Evolutionary conservation across 2,329 filamentous ascomycete genomes (phyloP).

Genomic region (Verticillium klebahnii): DNA sequence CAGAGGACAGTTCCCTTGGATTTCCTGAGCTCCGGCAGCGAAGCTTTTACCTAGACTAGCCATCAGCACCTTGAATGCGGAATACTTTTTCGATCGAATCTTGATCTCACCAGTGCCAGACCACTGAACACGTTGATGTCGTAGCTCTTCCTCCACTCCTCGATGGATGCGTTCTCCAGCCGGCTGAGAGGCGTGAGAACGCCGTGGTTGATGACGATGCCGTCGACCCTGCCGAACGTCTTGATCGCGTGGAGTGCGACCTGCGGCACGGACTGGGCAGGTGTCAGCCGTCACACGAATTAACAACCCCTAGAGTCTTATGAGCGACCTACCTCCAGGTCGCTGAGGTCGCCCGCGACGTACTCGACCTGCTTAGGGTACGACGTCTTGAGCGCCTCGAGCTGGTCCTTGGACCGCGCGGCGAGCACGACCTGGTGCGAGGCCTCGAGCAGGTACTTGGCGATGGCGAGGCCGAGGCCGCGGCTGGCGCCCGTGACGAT

Average conservation of each 20-base stretch:
- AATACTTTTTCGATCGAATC: neutral
- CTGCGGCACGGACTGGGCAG: slow-evolving; percentile 48
- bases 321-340: slow-evolving; percentile 39
- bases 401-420: slow-evolving; percentile 45
- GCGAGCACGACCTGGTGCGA: slow-evolving; percentile 57
- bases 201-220: slow-evolving; percentile 85
- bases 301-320: neutral
- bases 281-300: neutral
- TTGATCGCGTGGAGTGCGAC: slow-evolving; percentile 62
- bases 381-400: slow-evolving; percentile 46
- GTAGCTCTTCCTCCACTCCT: slow-evolving; percentile 72
- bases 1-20: slow-evolving; percentile 70
- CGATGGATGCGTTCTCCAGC: slow-evolving; percentile 61
- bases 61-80: neutral
- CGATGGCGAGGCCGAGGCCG: slow-evolving; percentile 55
- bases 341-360: slow-evolving; percentile 50
- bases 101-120: slow-evolving; percentile 62
- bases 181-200: slow-evolving; percentile 69
- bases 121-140: slow-evolving; percentile 86
- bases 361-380: slow-evolving; percentile 50
- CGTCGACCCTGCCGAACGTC: slow-evolving; percentile 71
- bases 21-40: slow-evolving; percentile 63
- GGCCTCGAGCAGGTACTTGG: slow-evolving; percentile 44
- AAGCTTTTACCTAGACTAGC: slow-evolving; percentile 57
- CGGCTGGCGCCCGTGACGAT: slow-evolving; percentile 65